phyloP scores from a whole-genome alignment of 2,329 filamentous ascomycete genomes.

The Clarireedia hainanense region DNA sequence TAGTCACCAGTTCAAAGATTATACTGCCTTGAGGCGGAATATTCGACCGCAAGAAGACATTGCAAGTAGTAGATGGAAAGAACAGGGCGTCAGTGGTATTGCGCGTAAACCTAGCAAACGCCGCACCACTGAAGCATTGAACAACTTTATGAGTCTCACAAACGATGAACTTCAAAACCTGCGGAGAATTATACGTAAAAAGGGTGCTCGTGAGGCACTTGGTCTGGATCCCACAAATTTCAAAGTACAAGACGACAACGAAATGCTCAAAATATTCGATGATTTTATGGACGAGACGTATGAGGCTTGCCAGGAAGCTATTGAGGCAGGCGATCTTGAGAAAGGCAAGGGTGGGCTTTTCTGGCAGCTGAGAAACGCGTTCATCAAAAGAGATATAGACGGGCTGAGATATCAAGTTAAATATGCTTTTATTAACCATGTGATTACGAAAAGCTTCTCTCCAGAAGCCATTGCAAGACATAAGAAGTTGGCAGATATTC shows the following conservation, averaged over 20 bases:
- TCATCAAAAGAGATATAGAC: slow-evolving; percentile 42
- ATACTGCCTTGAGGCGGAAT: no score
- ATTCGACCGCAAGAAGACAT: no score
- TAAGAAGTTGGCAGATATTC: slow-evolving; percentile 64
- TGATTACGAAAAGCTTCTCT: slow-evolving; percentile 39
- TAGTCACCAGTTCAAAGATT: no score
- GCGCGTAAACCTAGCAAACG: no score
- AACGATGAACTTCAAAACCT: not conserved
- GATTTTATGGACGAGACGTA: not conserved
- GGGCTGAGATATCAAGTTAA: slow-evolving; percentile 52
- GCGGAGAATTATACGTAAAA: not conserved
- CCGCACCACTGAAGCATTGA: no score
- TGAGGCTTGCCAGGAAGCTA: slow-evolving; percentile 5
- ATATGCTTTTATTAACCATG: slow-evolving; percentile 46
- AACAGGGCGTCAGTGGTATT: no score
- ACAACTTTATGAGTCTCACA: no score
- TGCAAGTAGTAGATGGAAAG: no score
- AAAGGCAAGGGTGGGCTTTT: slow-evolving; percentile 21
- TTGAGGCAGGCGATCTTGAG: slow-evolving; percentile 5
- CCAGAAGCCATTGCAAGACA: slow-evolving; percentile 34
- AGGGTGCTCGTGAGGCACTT: not conserved
- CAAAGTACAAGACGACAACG: not conserved
- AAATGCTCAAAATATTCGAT: not conserved
- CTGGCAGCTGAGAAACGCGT: slow-evolving; percentile 45
- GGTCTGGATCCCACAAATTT: not conserved